A percentile compares a stretch with the other conserved stretches of the same genome.
Conservation (phyloP, 129 eudicot species). For the Dittrichia graveolens region DNA sequence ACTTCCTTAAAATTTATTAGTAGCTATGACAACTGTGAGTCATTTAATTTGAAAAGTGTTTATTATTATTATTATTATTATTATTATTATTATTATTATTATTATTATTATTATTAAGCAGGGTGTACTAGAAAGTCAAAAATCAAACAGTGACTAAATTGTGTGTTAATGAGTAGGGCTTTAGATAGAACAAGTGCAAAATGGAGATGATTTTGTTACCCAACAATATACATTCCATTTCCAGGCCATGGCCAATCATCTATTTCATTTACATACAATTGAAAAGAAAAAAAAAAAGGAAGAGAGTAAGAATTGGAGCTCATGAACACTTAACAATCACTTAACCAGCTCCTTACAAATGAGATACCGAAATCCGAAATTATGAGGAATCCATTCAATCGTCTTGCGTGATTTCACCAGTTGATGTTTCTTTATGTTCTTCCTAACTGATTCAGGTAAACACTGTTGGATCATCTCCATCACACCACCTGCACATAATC, state of each 20-base stretch:
- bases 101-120: too few relatives aligned
- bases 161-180: too few relatives aligned
- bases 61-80: too few relatives aligned
- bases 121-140: too few relatives aligned
- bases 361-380: constrained; percentile 85
- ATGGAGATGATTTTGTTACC: constrained; percentile 7
- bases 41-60: too few relatives aligned
- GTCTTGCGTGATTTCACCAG: constrained; percentile 57
- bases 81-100: too few relatives aligned
- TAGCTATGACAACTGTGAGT: too few relatives aligned
- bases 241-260: constrained; percentile 11
- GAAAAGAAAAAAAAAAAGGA: not conserved
- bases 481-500: constrained; percentile 63
- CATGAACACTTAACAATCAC: constrained; percentile 31
- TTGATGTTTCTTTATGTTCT: constrained; percentile 74
- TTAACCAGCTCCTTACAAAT: constrained; percentile 77
- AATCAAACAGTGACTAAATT: too few relatives aligned
- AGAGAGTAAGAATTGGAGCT: not conserved
- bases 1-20: too few relatives aligned
- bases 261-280: constrained; percentile 40
- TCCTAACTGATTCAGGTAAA: constrained; percentile 76
- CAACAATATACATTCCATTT: constrained; percentile 18
- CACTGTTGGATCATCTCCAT: constrained; percentile 78
- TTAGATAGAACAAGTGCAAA: not conserved
- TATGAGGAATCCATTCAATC: constrained; percentile 86